phyloP scores from a whole-genome alignment of 2,329 filamentous ascomycete genomes.

The Trichoderma lentiforme region DNA sequence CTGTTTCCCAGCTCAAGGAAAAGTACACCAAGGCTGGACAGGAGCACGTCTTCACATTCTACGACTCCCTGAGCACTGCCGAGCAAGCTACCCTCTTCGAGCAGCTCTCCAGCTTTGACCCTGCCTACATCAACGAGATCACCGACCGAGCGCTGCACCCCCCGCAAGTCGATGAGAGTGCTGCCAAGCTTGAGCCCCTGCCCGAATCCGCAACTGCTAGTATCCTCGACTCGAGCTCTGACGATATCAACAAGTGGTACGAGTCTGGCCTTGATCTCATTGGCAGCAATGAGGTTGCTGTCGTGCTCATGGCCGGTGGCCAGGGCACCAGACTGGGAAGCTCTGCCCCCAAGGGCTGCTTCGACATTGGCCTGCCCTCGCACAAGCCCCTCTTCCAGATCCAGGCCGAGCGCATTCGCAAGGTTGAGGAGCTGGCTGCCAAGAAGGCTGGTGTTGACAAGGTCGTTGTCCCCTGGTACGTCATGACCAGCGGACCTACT shows the following conservation, averaged over 20 bases:
- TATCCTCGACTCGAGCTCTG: slow-evolving; percentile 79
- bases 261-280: slow-evolving; percentile 76
- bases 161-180: slow-evolving; percentile 56
- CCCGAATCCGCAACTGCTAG: slow-evolving; percentile 84
- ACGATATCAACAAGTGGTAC: slow-evolving; percentile 83
- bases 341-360: slow-evolving; percentile 95
- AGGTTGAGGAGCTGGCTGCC: slow-evolving; percentile 76
- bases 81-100: slow-evolving; percentile 78
- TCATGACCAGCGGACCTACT: slow-evolving; percentile 98
- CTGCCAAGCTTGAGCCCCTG: slow-evolving; percentile 72
- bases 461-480: slow-evolving; percentile 88
- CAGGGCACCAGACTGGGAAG: slow-evolving; percentile 94
- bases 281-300: slow-evolving; percentile 70
- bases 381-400: slow-evolving; percentile 96
- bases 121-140: slow-evolving; percentile 82
- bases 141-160: slow-evolving; percentile 79
- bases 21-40: slow-evolving; percentile 75
- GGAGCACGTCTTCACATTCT: slow-evolving; percentile 75
- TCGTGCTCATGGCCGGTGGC: slow-evolving; percentile 95
- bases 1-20: slow-evolving; percentile 66
- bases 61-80: slow-evolving; percentile 67
- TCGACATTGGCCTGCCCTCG: slow-evolving; percentile 90
- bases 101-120: slow-evolving; percentile 80
- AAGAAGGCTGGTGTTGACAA: slow-evolving; percentile 57
- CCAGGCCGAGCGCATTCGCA: slow-evolving; percentile 89